These are phyloP conservation scores for Esteya vermicola DNA, from an alignment of 2,329 filamentous ascomycete genomes.

Conservation along the genomic window DNA sequence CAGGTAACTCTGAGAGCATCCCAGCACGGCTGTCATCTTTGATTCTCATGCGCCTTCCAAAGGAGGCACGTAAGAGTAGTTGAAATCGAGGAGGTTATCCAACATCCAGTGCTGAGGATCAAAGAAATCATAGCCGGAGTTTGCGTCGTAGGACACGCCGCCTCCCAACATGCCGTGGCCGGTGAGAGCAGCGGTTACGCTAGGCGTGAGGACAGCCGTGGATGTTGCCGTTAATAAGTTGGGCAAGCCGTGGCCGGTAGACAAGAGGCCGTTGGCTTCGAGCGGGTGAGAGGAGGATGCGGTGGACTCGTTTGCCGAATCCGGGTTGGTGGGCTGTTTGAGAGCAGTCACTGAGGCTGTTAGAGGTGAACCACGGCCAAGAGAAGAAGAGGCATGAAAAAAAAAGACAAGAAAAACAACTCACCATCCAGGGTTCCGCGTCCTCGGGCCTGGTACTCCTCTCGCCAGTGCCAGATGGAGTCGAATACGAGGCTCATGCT, in stretches of 20 bases:
- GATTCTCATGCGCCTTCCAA: conserved; percentile 34
- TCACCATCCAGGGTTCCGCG: conserved; percentile 58
- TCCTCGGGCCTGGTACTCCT: conserved; percentile 60
- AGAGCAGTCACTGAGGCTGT: conserved; percentile 36
- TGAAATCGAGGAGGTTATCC: conserved; percentile 71
- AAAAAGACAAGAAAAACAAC: conserved; percentile 14
- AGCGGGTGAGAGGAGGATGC: conserved; percentile 52
- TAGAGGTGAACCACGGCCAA: not conserved
- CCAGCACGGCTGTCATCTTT: not conserved
- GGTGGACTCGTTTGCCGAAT: conserved; percentile 61
- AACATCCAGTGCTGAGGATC: conserved; percentile 90
- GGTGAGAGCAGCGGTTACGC: conserved; percentile 28
- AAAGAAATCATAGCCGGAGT: conserved; percentile 61
- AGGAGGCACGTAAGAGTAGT: conserved; percentile 43
- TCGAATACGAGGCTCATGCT: conserved; percentile 79
- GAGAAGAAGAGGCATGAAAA: not conserved
- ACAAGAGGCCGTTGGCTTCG: conserved; percentile 45
- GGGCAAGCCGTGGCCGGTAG: conserved; percentile 30
- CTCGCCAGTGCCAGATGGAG: conserved; percentile 74
- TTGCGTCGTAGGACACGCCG: conserved; percentile 45
- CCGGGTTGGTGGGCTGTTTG: conserved; percentile 76
- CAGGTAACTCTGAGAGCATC: not conserved
- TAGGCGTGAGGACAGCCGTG: conserved; percentile 39
- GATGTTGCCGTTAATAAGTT: conserved; percentile 29
- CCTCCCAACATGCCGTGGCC: conserved; percentile 30